Evolutionary conservation across 495 filamentous ascomycete species (phyloP), one percentile per base, ranked within the genome.

Genomic region (Terfezia boudieri): DNA sequence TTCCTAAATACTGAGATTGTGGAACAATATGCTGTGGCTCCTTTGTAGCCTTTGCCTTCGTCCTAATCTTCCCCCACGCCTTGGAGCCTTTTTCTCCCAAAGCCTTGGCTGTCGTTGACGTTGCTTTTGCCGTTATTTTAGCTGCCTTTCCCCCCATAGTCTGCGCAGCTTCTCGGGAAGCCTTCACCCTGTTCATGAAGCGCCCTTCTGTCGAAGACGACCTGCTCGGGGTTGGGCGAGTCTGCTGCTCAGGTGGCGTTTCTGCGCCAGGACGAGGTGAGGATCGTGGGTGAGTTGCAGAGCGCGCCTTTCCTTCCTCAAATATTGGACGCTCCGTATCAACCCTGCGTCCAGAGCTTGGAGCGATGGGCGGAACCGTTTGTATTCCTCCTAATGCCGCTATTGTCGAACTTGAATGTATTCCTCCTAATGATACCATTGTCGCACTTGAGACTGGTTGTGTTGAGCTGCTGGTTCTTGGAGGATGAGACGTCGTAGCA

Each of bases 1-100:
- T 62, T 61, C 1, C 52, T 51, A 22, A 58, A 56, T 36, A 58
- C 58, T 54, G 52, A 35, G 46, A 26, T 36, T 54, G 17, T 6
- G 32, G 35, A 23, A 50, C 36, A 11, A 20, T 53, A 26, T 26
- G 17, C n/a, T 52, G 46, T n/a, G 23, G 17, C n/a, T 37, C 26
- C 35, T 57, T 51, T 50, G 56, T 37, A 26, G 51, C 50, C 16
- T 60, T 61, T 51, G 55, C 55, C 53, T 61, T 58, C 32, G 55
- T 65, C 59, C 59, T 65, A n/a, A 65, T 52, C 49, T 65, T 65
- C 41, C 61, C 59, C 62, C 62, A 65, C 9, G 62, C 57, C 22
- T 60, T 57, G 32, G 64, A 62, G n/a, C 50, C 50, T 36, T 66
- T 61, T 46, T 65, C 64, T 37, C 57, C 56, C 36, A 65, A 56